Percentiles rank a stretch among this genome's conserved stretches.
Evolutionary conservation across 2,329 filamentous ascomycete species (phyloP).

Genomic region (Aspergillus glaucus): DNA sequence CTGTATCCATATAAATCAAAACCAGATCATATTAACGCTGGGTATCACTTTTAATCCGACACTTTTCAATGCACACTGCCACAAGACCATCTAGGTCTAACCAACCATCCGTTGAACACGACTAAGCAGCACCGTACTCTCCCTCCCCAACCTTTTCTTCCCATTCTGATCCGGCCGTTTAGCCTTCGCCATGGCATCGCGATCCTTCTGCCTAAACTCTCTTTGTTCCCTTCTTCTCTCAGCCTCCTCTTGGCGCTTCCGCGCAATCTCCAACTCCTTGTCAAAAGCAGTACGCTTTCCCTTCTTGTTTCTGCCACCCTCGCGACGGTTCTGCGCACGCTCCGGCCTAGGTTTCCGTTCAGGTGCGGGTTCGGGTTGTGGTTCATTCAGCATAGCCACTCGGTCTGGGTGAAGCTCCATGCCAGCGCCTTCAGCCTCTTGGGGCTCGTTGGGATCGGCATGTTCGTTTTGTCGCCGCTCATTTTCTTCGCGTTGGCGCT

Average conservation of each 20-base stretch:
- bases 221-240: conserved; percentile 61
- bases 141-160: conserved; percentile 71
- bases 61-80: conserved; percentile 5
- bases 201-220: conserved; percentile 66
- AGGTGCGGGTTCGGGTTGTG: conserved; percentile 18
- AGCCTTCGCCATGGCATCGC: conserved; percentile 58
- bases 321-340: conserved; percentile 16
- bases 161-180: conserved; percentile 59
- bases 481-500: not conserved
- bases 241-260: conserved; percentile 51
- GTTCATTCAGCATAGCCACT: conserved; percentile 51
- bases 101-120: conserved; percentile 69
- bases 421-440: conserved; percentile 28
- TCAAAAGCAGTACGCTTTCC: conserved; percentile 50
- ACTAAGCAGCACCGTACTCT: conserved; percentile 70
- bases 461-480: conserved; percentile 4
- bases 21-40: conserved; percentile 7
- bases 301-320: conserved; percentile 24
- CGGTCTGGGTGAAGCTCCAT: conserved; percentile 57
- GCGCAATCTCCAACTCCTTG: conserved; percentile 63
- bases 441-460: conserved; percentile 13
- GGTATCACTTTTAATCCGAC: conserved; percentile 15
- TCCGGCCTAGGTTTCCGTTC: conserved; percentile 14
- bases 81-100: conserved; percentile 15
- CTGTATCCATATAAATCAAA: conserved; percentile 3